Evolutionary conservation across 2,329 filamentous ascomycete species (phyloP).

Genomic region (Capronia coronata): DNA sequence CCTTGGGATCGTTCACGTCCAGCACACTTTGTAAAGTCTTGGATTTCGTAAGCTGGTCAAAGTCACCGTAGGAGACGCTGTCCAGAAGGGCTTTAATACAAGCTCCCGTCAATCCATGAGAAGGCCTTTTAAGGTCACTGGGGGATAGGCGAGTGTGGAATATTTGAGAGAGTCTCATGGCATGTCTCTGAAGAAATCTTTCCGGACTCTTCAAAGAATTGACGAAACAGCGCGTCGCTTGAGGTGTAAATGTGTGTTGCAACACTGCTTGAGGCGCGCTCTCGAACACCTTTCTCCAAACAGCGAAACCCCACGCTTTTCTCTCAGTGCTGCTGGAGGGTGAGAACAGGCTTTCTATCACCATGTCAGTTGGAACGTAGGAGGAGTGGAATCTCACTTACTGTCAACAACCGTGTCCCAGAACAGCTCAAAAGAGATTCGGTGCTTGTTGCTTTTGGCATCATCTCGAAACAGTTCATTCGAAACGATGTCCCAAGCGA

Average conservation of each 20-base stretch:
- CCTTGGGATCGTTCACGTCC: slow-evolving; percentile 1
- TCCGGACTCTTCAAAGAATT: slow-evolving; percentile 75
- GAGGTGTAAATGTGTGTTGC: slow-evolving; percentile 67
- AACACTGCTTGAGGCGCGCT: slow-evolving; percentile 46
- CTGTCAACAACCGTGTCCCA: slow-evolving; percentile 77
- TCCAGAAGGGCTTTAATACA: slow-evolving; percentile 50
- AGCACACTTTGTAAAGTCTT: slow-evolving; percentile 43
- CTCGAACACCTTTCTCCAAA: slow-evolving; percentile 70
- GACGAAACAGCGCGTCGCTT: slow-evolving; percentile 72
- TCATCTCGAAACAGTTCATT: slow-evolving; percentile 27
- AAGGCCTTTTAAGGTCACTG: slow-evolving; percentile 47
- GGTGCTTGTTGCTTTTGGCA: slow-evolving; percentile 31
- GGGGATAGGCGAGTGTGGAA: slow-evolving; percentile 54
- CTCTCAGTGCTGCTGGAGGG: slow-evolving; percentile 75
- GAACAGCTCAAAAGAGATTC: slow-evolving; percentile 60
- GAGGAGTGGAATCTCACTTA: neutral
- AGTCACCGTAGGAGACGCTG: slow-evolving; percentile 64
- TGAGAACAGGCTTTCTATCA: slow-evolving; percentile 67
- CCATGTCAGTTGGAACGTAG: neutral
- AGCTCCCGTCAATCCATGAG: slow-evolving; percentile 44
- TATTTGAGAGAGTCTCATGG: slow-evolving; percentile 66
- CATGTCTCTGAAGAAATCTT: slow-evolving; percentile 71
- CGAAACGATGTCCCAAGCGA: slow-evolving; percentile 81
- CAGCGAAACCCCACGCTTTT: slow-evolving; percentile 84
- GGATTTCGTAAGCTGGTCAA: slow-evolving; percentile 78